Percentiles rank a stretch among this genome's conserved stretches.
Conservation (phyloP, 2,329 filamentous ascomycete species). For the Aspergillus clavatus region DNA sequence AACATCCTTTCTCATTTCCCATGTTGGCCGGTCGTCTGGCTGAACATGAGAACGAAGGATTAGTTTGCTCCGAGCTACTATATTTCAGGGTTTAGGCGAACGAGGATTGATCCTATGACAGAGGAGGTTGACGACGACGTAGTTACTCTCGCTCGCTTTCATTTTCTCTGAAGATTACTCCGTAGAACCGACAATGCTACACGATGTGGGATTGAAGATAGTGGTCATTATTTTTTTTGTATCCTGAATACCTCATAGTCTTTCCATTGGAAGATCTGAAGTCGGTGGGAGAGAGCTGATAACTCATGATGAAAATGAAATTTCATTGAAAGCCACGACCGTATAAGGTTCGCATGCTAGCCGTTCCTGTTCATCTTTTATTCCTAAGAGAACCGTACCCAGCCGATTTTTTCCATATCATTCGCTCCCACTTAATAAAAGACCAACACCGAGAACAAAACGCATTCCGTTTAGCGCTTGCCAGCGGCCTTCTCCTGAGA, state of each 20-base stretch:
- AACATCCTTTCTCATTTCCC: too few relatives aligned
- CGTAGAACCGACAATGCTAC: too few relatives aligned
- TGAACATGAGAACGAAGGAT: too few relatives aligned
- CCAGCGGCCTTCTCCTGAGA: conserved; percentile 63
- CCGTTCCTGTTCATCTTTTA: conserved; percentile 31
- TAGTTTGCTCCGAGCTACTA: too few relatives aligned
- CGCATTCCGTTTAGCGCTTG: conserved; percentile 40
- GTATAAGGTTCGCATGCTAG: conserved; percentile 23
- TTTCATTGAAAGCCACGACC: conserved; percentile 34
- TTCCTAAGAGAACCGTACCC: conserved; percentile 32
- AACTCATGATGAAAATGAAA: conserved; percentile 29
- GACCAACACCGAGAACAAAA: conserved; percentile 31
- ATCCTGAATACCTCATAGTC: background rate
- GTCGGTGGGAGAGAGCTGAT: conserved; percentile 14
- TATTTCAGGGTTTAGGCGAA: too few relatives aligned
- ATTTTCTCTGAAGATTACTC: too few relatives aligned
- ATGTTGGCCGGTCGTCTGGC: too few relatives aligned
- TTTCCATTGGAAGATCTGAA: background rate
- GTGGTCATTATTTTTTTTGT: background rate
- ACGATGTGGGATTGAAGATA: background rate
- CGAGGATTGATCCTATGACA: too few relatives aligned
- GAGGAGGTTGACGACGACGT: too few relatives aligned
- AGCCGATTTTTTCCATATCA: conserved; percentile 32
- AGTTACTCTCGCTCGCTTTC: too few relatives aligned
- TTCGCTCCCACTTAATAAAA: conserved; percentile 34